A percentile compares a stretch with the other conserved stretches of the same genome.
Conservation (phyloP, 2,329 filamentous ascomycete genomes). For the Saccharata proteae region DNA sequence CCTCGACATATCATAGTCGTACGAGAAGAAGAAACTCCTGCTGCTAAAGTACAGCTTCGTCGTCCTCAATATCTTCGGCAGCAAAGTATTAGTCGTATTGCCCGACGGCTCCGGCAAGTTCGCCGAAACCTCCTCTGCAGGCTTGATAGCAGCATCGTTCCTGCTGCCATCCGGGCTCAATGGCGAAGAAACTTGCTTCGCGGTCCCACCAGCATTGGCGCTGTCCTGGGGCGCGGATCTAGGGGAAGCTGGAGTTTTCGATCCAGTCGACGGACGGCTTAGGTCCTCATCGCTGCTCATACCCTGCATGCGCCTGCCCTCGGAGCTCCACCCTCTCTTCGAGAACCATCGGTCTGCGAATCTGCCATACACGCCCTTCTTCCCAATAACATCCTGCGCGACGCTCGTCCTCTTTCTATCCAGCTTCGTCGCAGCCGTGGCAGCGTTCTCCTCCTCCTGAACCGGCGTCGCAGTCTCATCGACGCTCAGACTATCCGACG, state of each 20-base stretch:
- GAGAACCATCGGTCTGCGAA: constrained; percentile 92
- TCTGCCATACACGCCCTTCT: constrained; percentile 70
- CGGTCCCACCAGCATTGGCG: neutral
- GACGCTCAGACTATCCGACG: constrained; percentile 20
- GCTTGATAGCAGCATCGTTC: constrained; percentile 3
- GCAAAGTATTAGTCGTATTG: constrained; percentile 30
- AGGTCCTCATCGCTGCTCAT: constrained; percentile 44
- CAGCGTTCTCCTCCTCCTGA: constrained; percentile 19
- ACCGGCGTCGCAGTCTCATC: constrained; percentile 22
- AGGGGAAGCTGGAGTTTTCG: constrained; percentile 3
- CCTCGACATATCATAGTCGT: constrained; percentile 83
- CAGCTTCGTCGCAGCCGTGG: constrained; percentile 16
- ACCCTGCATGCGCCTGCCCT: constrained; percentile 57
- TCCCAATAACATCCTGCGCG: constrained; percentile 77
- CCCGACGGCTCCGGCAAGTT: constrained; percentile 3
- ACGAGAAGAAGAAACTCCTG: constrained; percentile 86
- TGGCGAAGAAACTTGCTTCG: no score
- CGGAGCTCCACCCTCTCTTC: constrained; percentile 64
- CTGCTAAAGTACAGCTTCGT: constrained; percentile 73
- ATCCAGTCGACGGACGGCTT: no score
- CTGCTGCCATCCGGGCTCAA: no score
- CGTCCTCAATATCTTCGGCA: constrained; percentile 76
- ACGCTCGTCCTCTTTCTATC: constrained; percentile 42
- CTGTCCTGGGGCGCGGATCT: constrained; percentile 4
- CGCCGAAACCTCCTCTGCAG: neutral